Conservation (phyloP, 2,329 filamentous ascomycete genomes). For the Nothopassalora personata region DNA sequence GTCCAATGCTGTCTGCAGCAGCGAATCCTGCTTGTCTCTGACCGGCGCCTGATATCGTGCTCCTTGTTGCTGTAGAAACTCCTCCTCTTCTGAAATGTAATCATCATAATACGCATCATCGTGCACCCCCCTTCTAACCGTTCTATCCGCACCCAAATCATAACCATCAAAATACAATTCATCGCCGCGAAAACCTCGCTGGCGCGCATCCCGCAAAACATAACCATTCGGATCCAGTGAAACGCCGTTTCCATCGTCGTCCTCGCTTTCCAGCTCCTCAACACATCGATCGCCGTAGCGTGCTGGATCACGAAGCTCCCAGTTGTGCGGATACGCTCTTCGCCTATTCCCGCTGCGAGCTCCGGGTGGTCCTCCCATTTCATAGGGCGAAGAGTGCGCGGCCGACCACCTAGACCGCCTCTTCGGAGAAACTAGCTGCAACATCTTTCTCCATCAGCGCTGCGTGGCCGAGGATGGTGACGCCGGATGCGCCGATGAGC, state of each 20-base stretch:
- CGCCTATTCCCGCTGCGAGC: conserved; percentile 50
- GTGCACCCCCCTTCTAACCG: conserved; percentile 35
- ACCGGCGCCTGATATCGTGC: conserved; percentile 48
- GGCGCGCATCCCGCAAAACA: conserved; percentile 22
- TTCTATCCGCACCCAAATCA: conserved; percentile 41
- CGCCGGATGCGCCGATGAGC: conserved; percentile 91
- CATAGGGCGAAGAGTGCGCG: conserved; percentile 82
- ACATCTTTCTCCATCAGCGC: conserved; percentile 39
- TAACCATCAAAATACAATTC: conserved; percentile 47
- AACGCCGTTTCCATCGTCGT: conserved; percentile 43
- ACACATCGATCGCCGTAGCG: conserved; percentile 42
- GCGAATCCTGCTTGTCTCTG: conserved; percentile 64
- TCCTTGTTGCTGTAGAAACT: conserved; percentile 34
- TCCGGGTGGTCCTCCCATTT: conserved; percentile 99
- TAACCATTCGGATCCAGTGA: conserved; percentile 37
- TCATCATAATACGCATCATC: conserved; percentile 44
- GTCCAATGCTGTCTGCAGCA: conserved; percentile 72
- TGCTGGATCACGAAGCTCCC: conserved; percentile 41
- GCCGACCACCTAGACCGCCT: conserved; percentile 99
- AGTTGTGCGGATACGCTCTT: conserved; percentile 37
- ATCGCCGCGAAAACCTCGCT: conserved; percentile 38
- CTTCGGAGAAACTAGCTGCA: conserved; percentile 99
- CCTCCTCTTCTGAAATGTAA: conserved; percentile 47
- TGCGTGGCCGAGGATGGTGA: conserved; percentile 91
- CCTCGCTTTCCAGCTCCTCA: conserved; percentile 61